Conservation (phyloP, 345 rosid species). For the Kandelia obovata region DNA sequence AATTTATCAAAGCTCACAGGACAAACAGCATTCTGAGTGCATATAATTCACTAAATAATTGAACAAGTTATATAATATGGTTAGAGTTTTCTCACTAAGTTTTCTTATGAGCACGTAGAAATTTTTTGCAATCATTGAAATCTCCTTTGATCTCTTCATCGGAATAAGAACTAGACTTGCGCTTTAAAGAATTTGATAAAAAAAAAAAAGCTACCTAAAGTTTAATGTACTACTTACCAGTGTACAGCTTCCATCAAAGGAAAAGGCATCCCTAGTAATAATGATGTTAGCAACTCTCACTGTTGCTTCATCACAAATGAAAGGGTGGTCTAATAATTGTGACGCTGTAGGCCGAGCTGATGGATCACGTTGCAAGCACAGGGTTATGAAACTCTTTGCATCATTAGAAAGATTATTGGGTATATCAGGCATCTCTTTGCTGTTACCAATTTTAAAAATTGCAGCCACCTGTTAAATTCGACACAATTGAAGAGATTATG, state of each 20-base stretch:
- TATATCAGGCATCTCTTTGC: conserved; percentile 86
- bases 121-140: not conserved
- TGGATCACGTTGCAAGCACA: conserved; percentile 87
- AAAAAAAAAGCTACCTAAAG: not conserved
- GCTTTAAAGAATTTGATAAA: not conserved
- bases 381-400: conserved; percentile 68
- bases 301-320: conserved; percentile 58
- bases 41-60: not conserved
- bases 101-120: not conserved
- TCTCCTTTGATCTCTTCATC: not conserved
- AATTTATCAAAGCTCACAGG: no score
- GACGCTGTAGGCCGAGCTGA: conserved; percentile 74
- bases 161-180: not conserved
- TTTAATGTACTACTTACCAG: conserved; percentile 41
- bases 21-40: no score
- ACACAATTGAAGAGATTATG: conserved; percentile 13
- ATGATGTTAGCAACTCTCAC: conserved; percentile 44
- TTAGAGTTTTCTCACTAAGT: not conserved
- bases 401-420: conserved; percentile 88
- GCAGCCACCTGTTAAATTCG: conserved; percentile 82
- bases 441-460: conserved; percentile 93
- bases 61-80: not conserved
- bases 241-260: conserved; percentile 66
- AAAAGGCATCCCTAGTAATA: conserved; percentile 46
- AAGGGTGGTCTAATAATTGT: conserved; percentile 75